phyloP scores from a whole-genome alignment of 768 basidiomycete species.

The Kwoniella mangroviensis region DNA sequence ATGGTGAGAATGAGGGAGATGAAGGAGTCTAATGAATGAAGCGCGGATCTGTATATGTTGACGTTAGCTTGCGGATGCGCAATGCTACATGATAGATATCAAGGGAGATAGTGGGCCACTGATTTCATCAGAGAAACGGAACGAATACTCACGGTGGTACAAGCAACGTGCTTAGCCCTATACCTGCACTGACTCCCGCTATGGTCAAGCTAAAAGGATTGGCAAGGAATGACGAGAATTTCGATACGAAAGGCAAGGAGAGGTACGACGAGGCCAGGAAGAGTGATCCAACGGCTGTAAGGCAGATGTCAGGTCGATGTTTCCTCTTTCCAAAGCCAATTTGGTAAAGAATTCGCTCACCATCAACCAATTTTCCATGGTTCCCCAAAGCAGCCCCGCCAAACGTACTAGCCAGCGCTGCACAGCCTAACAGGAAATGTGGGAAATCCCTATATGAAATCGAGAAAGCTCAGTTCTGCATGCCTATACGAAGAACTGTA shows the following conservation, averaged over 20 bases:
- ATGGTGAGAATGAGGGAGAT: conserved; percentile 76
- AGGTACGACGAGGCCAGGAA: conserved; percentile 41
- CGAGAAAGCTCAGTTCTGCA: conserved; percentile 23
- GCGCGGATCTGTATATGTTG: conserved; percentile 22
- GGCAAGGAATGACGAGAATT: conserved; percentile 61
- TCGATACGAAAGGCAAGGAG: conserved; percentile 23
- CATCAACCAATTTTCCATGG: conserved; percentile 59
- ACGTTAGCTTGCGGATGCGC: background rate
- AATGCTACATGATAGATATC: background rate
- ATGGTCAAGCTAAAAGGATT: conserved; percentile 79
- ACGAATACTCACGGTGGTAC: conserved; percentile 66
- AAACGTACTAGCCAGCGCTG: conserved; percentile 43
- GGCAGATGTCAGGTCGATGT: conserved; percentile 6
- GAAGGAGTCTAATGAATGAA: conserved; percentile 74
- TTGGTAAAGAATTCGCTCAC: conserved; percentile 30
- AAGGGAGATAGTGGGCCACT: no score
- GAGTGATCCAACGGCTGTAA: conserved; percentile 52
- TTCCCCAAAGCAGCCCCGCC: conserved; percentile 55
- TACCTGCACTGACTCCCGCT: conserved; percentile 64
- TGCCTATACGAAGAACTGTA: conserved; percentile 3
- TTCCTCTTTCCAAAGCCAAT: background rate
- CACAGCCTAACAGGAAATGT: conserved; percentile 39
- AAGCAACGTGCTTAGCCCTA: conserved; percentile 65
- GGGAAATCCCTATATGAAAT: conserved; percentile 40
- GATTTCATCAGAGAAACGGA: no score